phyloP scores from a whole-genome alignment of 2,329 filamentous ascomycete genomes.

The Neonectria sp. region DNA sequence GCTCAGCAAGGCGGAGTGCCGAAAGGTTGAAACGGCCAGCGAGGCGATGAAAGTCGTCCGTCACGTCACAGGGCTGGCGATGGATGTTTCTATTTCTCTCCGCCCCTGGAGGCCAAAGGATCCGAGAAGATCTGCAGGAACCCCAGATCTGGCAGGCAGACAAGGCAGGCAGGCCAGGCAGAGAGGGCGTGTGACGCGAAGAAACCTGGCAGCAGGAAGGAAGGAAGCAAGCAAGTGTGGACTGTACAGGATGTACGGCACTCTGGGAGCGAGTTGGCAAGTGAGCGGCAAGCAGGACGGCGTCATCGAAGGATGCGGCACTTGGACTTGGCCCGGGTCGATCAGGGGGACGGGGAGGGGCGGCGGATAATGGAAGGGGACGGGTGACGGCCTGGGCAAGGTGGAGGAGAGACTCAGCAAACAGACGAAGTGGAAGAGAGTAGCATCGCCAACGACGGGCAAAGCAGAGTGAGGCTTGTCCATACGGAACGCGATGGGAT shows the following conservation, averaged over 20 bases:
- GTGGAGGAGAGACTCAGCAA: background rate
- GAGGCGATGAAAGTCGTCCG: conserved; percentile 20
- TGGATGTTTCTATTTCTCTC: conserved; percentile 13
- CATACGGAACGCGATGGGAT: background rate
- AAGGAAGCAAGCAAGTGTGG: background rate
- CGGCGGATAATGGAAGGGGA: conserved; percentile 6
- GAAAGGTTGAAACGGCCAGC: conserved; percentile 5
- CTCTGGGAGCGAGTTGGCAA: background rate
- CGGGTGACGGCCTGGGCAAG: background rate
- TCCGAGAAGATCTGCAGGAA: conserved; percentile 47
- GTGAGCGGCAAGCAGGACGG: conserved; percentile 1
- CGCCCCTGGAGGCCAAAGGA: conserved; percentile 29
- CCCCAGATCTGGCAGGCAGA: conserved; percentile 43
- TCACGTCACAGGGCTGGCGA: conserved; percentile 22
- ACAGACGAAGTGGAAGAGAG: conserved; percentile 4
- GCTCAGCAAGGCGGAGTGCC: conserved; percentile 16
- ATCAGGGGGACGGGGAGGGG: conserved; percentile 12
- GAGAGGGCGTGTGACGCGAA: conserved; percentile 18
- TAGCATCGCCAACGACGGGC: background rate
- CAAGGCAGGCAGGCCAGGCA: conserved; percentile 12
- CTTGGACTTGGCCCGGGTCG: conserved; percentile 19
- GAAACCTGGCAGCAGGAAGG: background rate
- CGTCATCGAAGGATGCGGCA: conserved; percentile 23
- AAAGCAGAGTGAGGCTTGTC: background rate
- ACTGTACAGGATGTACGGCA: conserved; percentile 1